These are phyloP conservation scores for Sporobolus alterniflorus DNA, from an alignment of 202 grass and related monocot species.

Conservation along the genomic window DNA sequence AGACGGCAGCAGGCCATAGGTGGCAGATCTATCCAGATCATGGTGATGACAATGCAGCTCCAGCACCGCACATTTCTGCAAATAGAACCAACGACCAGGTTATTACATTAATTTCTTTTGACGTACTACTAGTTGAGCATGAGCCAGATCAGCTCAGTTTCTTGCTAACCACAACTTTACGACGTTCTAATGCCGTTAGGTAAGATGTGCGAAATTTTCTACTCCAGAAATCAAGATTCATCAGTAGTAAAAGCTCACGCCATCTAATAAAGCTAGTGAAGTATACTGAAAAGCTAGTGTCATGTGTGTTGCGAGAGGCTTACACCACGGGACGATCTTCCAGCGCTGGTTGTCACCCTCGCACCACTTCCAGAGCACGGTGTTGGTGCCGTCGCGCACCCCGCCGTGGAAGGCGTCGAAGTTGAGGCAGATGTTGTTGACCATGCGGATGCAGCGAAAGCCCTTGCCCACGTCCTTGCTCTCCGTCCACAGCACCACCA, in stretches of 20 bases:
- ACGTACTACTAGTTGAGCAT: too few relatives aligned
- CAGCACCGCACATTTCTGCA: conserved; percentile 41
- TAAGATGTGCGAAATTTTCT: not conserved
- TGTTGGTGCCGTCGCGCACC: conserved; percentile 79
- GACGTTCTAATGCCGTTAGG: not conserved
- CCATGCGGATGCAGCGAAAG: conserved; percentile 92
- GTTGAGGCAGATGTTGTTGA: conserved; percentile 83
- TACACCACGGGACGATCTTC: conserved; percentile 79
- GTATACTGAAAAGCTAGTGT: too few relatives aligned
- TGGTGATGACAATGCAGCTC: conserved; percentile 36
- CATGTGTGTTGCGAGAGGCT: too few relatives aligned
- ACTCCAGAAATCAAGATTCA: not conserved
- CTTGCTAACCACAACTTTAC: conserved; percentile 8
- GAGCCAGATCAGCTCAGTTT: conserved; percentile 11
- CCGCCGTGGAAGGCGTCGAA: conserved; percentile 89
- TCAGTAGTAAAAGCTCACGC: not conserved
- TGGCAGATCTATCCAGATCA: conserved; percentile 23
- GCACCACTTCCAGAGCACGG: conserved; percentile 85
- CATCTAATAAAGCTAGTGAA: too few relatives aligned
- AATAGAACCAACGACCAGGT: conserved; percentile 12
- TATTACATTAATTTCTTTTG: not conserved
- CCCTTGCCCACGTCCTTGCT: conserved; percentile 71
- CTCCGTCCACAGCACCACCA: conserved; percentile 94
- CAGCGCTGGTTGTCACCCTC: conserved; percentile 92
- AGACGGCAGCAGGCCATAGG: conserved; percentile 17